phyloP scores from a whole-genome alignment of 176 grass and related monocot species.

The Poa annua region DNA sequence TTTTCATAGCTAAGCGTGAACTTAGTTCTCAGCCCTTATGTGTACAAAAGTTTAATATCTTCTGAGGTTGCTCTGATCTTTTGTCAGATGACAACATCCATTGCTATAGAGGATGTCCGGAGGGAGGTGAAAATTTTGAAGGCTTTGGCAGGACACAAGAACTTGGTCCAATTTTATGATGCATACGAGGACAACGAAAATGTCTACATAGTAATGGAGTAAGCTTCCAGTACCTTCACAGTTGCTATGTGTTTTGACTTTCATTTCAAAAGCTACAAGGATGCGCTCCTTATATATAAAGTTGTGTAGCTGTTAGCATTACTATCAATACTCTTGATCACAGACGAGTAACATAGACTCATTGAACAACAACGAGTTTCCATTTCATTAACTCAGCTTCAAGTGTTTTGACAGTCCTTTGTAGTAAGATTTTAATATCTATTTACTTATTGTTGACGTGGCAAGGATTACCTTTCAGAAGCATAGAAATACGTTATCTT shows the following conservation, averaged over 20 bases:
- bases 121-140: conserved; percentile 92
- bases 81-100: conserved; percentile 85
- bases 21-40: conserved; percentile 7
- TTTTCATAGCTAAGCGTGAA: not conserved
- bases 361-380: not conserved
- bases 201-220: conserved; percentile 89
- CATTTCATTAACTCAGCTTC: not conserved
- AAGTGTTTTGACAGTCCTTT: not conserved
- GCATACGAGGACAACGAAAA: conserved; percentile 80
- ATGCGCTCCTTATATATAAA: not conserved
- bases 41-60: not conserved
- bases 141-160: conserved; percentile 73
- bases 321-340: not conserved
- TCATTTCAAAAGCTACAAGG: not conserved
- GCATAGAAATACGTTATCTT: conserved; percentile 3
- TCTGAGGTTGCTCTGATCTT: conserved; percentile 27
- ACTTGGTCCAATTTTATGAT: conserved; percentile 86
- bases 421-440: not conserved
- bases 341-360: not conserved
- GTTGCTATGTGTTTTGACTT: conserved; percentile 25
- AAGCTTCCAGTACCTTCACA: conserved; percentile 48
- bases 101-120: conserved; percentile 82
- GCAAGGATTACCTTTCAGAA: not conserved
- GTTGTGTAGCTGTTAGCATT: not conserved
- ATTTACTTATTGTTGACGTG: not conserved